Conservation (phyloP, 106 monocot genomes). For the Posidonia australis region DNA sequence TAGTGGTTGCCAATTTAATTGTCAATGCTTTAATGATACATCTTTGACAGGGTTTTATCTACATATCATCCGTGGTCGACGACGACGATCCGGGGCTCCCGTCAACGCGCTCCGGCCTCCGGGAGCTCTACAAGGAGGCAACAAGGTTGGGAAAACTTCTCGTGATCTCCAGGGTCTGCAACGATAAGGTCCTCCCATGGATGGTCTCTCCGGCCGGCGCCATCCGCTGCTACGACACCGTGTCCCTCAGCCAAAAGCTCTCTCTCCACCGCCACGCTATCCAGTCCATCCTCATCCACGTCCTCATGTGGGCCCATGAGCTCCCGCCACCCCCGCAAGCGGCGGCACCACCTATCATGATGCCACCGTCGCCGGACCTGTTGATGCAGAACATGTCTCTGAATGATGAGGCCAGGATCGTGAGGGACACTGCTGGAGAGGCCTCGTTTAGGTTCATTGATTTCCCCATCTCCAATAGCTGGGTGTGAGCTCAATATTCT, state of each 20-base stretch:
- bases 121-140: slow-evolving; percentile 18
- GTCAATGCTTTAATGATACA: too few relatives aligned
- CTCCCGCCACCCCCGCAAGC: not conserved
- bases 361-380: not conserved
- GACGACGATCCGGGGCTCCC: slow-evolving; percentile 18
- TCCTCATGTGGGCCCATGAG: slow-evolving; percentile 22
- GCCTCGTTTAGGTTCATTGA: slow-evolving; percentile 13
- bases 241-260: slow-evolving; percentile 26
- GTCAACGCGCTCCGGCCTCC: slow-evolving; percentile 13
- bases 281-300: slow-evolving; percentile 17
- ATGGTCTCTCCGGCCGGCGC: slow-evolving; percentile 25
- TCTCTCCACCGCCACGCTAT: slow-evolving; percentile 27
- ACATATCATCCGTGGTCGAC: slow-evolving; percentile 50
- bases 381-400: slow-evolving; percentile 2
- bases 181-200: slow-evolving; percentile 27
- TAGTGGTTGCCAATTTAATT: too few relatives aligned
- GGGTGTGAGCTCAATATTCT: too few relatives aligned
- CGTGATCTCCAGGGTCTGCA: slow-evolving; percentile 18
- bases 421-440: slow-evolving; percentile 8
- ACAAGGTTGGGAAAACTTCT: slow-evolving; percentile 2
- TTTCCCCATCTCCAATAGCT: too few relatives aligned
- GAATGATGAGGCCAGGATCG: not conserved
- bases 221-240: slow-evolving; percentile 26
- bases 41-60: slow-evolving; percentile 81
- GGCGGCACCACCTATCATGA: not conserved